Percentiles rank a stretch among this genome's conserved stretches.
These are phyloP conservation scores for Chrysophaeum taylorii DNA, from an alignment of 352 stramenopile species.

Conservation along the genomic window DNA sequence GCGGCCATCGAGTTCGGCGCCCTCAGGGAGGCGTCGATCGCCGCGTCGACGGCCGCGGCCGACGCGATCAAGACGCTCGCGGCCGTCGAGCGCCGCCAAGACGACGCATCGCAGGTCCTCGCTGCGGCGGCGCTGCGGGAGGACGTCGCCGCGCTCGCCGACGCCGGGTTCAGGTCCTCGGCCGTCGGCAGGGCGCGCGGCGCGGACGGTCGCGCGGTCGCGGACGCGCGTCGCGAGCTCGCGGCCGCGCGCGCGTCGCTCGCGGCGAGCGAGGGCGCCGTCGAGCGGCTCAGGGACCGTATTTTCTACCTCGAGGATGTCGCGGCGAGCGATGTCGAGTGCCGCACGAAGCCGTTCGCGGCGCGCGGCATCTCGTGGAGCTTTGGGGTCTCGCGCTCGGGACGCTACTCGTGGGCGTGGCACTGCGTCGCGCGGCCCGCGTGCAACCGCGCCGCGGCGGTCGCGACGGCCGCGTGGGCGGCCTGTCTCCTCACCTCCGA, in stretches of 20 bases:
- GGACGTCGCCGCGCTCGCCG: not conserved
- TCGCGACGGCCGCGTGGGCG: not conserved
- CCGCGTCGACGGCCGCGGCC: not conserved
- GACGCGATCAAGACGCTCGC: constrained; percentile 1
- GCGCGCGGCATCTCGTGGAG: not conserved
- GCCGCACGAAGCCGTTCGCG: too few relatives aligned
- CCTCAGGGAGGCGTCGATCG: not conserved
- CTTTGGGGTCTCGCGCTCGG: not conserved
- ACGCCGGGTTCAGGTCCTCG: not conserved
- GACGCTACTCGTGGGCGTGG: not conserved
- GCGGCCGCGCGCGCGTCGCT: not conserved
- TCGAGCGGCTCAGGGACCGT: not conserved
- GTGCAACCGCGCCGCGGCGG: not conserved
- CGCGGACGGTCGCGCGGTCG: not conserved
- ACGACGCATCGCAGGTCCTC: not conserved
- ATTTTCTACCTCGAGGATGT: not conserved
- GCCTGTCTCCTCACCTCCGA: not conserved
- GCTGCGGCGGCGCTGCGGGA: not conserved
- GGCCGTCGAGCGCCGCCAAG: not conserved
- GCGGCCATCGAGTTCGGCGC: not conserved
- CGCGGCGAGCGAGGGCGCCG: not conserved
- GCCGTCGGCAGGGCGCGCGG: not conserved
- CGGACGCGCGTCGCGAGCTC: not conserved
- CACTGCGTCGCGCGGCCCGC: too few relatives aligned
- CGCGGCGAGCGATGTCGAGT: too few relatives aligned